Base-by-base conservation (phyloP, 2,329 filamentous ascomycete species). In the Ophiostoma angusticollis region DNA sequence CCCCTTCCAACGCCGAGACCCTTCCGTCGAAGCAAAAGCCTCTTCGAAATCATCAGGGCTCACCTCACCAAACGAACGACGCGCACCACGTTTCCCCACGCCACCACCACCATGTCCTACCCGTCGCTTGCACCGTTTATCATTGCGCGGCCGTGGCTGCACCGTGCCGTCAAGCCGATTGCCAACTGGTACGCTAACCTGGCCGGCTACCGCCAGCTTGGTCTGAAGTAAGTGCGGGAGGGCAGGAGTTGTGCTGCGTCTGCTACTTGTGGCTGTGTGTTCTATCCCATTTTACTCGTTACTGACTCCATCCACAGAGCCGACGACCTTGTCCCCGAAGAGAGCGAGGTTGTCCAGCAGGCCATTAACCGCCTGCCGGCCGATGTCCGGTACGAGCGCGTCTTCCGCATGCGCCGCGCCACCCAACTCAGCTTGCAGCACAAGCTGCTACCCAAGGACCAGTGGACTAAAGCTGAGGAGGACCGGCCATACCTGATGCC, bases 341-440 rank as follows among this genome's bases (percentile, higher is more conserved):
- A 98, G 69, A 81, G 74, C 70, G 83, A 91, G 54, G 66, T 71
- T 42, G 85, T 94, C 55, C 80, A 91, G 63, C 74, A 80, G 53
- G 91, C 91, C 47, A 74, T 98, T 57, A 83, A 84, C 74, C 85
- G 91, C 60, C 82, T 98, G 47, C 76, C 83, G 42, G 74, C 84
- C 55, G 84, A 93, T 71, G 84, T 91, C 60, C 74, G 80, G 55
- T 96, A 96, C 68, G 91, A 98, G 70, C 89, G 91, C 61, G 78
- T 96, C 61, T 98, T 86, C 80, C 87, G 91, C 58, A 77, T 98
- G 64, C 84, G 91, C 68, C 80, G 91, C 65, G 89, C 91, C 55
- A 79, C 93, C 66, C 91, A 98, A 67, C 68, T 65, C 61, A 74
- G 68, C 54, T 61, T 74, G 56, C 60, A 68, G 54, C 75, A 79